These are phyloP conservation scores for Camptophora hylomeconis DNA, from an alignment of 2,329 filamentous ascomycete species.

Conservation along the genomic window DNA sequence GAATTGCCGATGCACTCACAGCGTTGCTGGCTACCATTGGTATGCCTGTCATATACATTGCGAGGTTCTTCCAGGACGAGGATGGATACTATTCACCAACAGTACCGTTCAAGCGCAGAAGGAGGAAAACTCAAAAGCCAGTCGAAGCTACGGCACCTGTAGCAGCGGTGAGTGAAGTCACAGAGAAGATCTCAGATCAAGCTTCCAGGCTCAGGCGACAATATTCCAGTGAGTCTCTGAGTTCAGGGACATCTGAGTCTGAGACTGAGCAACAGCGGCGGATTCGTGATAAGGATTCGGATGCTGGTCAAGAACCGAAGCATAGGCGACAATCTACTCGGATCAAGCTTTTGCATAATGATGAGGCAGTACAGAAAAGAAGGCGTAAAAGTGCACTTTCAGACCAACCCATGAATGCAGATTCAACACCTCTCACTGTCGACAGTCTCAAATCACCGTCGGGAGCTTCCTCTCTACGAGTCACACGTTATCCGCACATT, in stretches of 20 bases:
- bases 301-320: conserved; percentile 5
- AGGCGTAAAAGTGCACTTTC: conserved; percentile 26
- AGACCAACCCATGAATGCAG: conserved; percentile 42
- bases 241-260: conserved; percentile 7
- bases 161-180: conserved; percentile 1
- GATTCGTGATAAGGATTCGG: conserved; percentile 13
- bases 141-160: not conserved
- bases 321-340: conserved; percentile 13
- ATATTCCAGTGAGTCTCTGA: conserved; percentile 16
- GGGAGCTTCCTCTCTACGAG: conserved; percentile 54
- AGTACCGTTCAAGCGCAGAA: conserved; percentile 2
- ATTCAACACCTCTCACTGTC: conserved; percentile 48
- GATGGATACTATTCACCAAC: conserved; percentile 38
- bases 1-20: conserved; percentile 58
- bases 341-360: conserved; percentile 16
- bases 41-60: conserved; percentile 68
- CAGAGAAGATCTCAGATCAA: conserved; percentile 10
- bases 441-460: conserved; percentile 88
- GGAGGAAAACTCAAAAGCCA: not conserved
- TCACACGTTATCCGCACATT: conserved; percentile 83
- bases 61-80: conserved; percentile 72
- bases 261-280: no score
- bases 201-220: conserved; percentile 15
- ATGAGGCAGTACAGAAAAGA: conserved; percentile 37
- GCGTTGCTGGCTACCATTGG: conserved; percentile 67